Evolutionary conservation across 2,329 filamentous ascomycete species (phyloP).

Genomic region (Claviceps spartinae): DNA sequence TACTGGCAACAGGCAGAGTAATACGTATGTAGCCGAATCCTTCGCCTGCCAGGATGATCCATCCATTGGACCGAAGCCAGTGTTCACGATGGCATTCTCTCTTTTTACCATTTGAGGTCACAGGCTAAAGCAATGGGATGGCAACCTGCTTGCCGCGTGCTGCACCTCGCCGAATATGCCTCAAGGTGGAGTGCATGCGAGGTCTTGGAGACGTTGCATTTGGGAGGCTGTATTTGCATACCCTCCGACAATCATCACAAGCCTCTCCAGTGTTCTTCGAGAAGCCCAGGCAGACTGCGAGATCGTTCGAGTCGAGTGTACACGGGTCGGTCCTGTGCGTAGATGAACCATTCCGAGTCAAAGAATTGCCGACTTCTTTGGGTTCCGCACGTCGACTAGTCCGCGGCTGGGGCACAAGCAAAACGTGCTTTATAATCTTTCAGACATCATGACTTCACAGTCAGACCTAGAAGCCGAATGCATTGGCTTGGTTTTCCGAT

Average conservation of each 20-base stretch:
- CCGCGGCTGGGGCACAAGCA: constrained; percentile 1
- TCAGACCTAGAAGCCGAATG: neutral
- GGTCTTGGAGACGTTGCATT: constrained; percentile 1
- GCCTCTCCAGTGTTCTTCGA: neutral
- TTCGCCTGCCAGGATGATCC: too few relatives aligned
- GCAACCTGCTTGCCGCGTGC: neutral
- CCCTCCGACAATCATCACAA: neutral
- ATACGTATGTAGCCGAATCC: too few relatives aligned
- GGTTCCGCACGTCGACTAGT: neutral
- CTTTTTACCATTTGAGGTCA: neutral
- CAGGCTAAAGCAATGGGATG: neutral
- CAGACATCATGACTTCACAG: neutral
- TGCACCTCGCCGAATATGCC: neutral
- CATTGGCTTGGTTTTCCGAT: neutral
- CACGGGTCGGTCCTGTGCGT: neutral
- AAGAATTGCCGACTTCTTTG: neutral
- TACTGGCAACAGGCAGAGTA: too few relatives aligned
- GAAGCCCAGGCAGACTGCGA: neutral
- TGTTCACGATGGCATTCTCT: neutral
- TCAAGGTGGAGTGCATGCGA: constrained; percentile 1
- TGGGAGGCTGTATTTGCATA: constrained; percentile 2
- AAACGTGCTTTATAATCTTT: neutral
- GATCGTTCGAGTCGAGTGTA: neutral
- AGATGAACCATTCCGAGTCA: neutral
- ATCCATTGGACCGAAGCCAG: too few relatives aligned